A percentile compares a stretch with the other conserved stretches of the same genome.
phyloP scores from a whole-genome alignment of 2,329 filamentous ascomycete genomes.

The Penicillium crustosum region DNA sequence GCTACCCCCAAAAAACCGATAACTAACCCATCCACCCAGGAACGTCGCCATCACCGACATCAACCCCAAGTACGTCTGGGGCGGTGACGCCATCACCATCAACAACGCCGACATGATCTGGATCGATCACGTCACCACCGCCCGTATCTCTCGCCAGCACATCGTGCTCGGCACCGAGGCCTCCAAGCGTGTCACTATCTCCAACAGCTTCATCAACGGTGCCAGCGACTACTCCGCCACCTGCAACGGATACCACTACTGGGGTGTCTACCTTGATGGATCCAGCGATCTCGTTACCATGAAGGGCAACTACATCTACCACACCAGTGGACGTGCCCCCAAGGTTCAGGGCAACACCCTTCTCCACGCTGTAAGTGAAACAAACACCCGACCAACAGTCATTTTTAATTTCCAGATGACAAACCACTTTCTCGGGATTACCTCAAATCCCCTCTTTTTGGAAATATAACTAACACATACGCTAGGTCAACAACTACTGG shows the following conservation, averaged over 20 bases:
- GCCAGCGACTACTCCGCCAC: slow-evolving; percentile 55
- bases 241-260: slow-evolving; percentile 62
- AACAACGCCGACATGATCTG: slow-evolving; percentile 47
- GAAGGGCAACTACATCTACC: slow-evolving; percentile 62
- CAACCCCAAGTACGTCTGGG: slow-evolving; percentile 61
- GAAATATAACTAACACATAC: background rate
- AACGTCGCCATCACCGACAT: slow-evolving; percentile 58
- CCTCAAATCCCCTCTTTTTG: too few relatives aligned
- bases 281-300: slow-evolving; percentile 57
- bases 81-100: slow-evolving; percentile 59
- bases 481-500: slow-evolving; percentile 61
- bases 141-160: slow-evolving; percentile 60
- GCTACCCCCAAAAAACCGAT: background rate
- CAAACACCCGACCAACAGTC: too few relatives aligned
- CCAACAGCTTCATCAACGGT: slow-evolving; percentile 62
- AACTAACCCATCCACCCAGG: slow-evolving; percentile 13
- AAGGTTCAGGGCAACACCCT: slow-evolving; percentile 58
- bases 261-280: slow-evolving; percentile 60
- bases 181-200: slow-evolving; percentile 58
- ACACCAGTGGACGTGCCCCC: slow-evolving; percentile 57
- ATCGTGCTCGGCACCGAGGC: slow-evolving; percentile 58
- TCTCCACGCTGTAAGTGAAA: slow-evolving; percentile 49
- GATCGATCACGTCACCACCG: slow-evolving; percentile 57
- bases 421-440: too few relatives aligned
- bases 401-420: too few relatives aligned